phyloP scores from a whole-genome alignment of 2,329 filamentous ascomycete species.

The Bisporella sp. region DNA sequence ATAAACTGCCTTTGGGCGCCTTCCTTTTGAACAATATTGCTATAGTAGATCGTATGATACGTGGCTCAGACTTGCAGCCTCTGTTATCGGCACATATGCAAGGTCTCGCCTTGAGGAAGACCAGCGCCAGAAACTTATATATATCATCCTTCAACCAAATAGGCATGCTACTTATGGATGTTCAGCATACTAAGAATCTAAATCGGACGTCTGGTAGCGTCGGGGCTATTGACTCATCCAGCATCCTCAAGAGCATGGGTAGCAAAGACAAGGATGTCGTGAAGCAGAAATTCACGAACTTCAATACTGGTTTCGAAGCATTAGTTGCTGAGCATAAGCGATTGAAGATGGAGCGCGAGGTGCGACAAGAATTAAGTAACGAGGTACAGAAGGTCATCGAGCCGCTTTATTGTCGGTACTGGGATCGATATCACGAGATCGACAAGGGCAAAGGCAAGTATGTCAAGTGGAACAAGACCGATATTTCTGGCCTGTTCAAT shows the following conservation, averaged over 20 bases:
- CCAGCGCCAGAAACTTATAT: slow-evolving; percentile 47
- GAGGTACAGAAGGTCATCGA: slow-evolving; percentile 91
- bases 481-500: slow-evolving; percentile 57
- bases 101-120: slow-evolving; percentile 83
- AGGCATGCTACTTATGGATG: slow-evolving; percentile 84
- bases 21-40: slow-evolving; percentile 86
- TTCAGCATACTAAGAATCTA: slow-evolving; percentile 63
- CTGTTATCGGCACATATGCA: slow-evolving; percentile 62
- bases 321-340: slow-evolving; percentile 75
- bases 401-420: slow-evolving; percentile 90
- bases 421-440: slow-evolving; percentile 94
- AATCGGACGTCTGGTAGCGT: slow-evolving; percentile 66
- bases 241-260: slow-evolving; percentile 74
- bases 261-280: slow-evolving; percentile 94
- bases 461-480: slow-evolving; percentile 90
- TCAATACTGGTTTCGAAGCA: slow-evolving; percentile 88
- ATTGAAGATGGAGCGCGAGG: slow-evolving; percentile 86
- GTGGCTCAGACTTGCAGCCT: slow-evolving; percentile 67
- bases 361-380: slow-evolving; percentile 69
- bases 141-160: slow-evolving; percentile 36
- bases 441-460: slow-evolving; percentile 98
- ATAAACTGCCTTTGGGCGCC: slow-evolving; percentile 73
- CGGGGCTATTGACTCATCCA: slow-evolving; percentile 62
- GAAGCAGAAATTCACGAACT: slow-evolving; percentile 90
- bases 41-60: slow-evolving; percentile 78